A percentile compares a stretch with the other conserved stretches of the same genome.
phyloP scores from a whole-genome alignment of 2,329 filamentous ascomycete genomes.

The Aspergillus sp. region DNA sequence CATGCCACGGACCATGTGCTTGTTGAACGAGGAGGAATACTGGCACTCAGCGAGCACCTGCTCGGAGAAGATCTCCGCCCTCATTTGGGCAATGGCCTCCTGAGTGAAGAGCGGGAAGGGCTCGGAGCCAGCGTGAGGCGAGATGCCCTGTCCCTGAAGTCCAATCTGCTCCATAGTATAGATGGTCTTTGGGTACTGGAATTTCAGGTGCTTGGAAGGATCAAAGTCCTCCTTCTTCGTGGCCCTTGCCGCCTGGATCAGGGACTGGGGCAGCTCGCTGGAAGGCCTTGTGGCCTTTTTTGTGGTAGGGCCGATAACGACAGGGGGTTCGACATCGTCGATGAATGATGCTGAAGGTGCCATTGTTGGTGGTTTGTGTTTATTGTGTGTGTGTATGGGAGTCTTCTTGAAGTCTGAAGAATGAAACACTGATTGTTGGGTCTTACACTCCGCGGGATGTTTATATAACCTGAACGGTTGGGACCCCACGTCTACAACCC shows the following conservation, averaged over 20 bases:
- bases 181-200: slow-evolving; percentile 49
- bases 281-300: slow-evolving; percentile 7
- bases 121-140: slow-evolving; percentile 23
- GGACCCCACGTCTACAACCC: not conserved
- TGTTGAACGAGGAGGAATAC: not conserved
- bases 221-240: slow-evolving; percentile 41
- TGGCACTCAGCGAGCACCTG: not conserved
- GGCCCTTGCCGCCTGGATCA: slow-evolving; percentile 10
- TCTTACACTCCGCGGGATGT: not conserved
- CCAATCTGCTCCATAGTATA: slow-evolving; percentile 58
- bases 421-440: not conserved
- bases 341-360: not conserved
- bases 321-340: not conserved
- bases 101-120: slow-evolving; percentile 64
- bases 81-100: slow-evolving; percentile 63
- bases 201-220: slow-evolving; percentile 54
- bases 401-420: not conserved
- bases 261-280: slow-evolving; percentile 8
- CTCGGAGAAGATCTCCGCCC: slow-evolving; percentile 17
- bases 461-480: not conserved
- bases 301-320: slow-evolving; percentile 8
- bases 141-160: slow-evolving; percentile 52
- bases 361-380: not conserved
- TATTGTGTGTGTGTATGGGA: not conserved
- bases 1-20: not conserved